A percentile compares a stretch with the other conserved stretches of the same genome.
These are phyloP conservation scores for Fraxinus albicans DNA, from an alignment of 305 asterid genomes.

Conservation along the genomic window DNA sequence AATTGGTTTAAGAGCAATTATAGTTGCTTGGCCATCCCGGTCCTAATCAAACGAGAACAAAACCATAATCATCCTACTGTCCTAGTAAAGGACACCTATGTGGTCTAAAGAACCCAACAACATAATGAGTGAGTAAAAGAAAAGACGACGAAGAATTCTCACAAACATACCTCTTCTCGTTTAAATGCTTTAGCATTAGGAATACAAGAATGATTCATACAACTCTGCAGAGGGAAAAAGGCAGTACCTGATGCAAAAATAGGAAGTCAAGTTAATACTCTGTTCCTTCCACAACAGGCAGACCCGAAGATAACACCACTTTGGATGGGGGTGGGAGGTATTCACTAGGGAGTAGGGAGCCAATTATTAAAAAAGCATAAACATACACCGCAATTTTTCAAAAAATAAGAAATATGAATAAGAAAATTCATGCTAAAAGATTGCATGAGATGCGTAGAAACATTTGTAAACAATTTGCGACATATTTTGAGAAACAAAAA, in stretches of 20 bases:
- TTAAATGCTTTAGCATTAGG: conserved; percentile 94
- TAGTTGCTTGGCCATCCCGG: conserved; percentile 78
- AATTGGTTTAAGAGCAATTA: conserved; percentile 63
- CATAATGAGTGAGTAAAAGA: background rate
- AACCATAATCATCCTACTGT: background rate
- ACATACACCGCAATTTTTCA: background rate
- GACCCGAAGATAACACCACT: background rate
- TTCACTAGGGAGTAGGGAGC: background rate
- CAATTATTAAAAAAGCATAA: background rate
- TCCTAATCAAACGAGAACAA: conserved; percentile 51
- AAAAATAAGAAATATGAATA: background rate
- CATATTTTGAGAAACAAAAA: background rate
- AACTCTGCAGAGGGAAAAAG: conserved; percentile 87
- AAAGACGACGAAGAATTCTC: background rate
- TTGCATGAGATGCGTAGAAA: background rate
- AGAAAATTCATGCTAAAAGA: background rate
- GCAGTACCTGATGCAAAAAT: conserved; percentile 68
- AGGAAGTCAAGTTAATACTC: background rate
- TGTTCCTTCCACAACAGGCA: background rate
- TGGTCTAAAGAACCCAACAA: background rate
- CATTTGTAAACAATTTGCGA: background rate
- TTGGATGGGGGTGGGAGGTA: background rate
- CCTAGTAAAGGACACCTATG: background rate
- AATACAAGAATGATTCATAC: conserved; percentile 89
- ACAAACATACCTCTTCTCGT: conserved; percentile 71